Base-by-base conservation (phyloP, 75 land plant genomes). In the Larix kaempferi region DNA sequence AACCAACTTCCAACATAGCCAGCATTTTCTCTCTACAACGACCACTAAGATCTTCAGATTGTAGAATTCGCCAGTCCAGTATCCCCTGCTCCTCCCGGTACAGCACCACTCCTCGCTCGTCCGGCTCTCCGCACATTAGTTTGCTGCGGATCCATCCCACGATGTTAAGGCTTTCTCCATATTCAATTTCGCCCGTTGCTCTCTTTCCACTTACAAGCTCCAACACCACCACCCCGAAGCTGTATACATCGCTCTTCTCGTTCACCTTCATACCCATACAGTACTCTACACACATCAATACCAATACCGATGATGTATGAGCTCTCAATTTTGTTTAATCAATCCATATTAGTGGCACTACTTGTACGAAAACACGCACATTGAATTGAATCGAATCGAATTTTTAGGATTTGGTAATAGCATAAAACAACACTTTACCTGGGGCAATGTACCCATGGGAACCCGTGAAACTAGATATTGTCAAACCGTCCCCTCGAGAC, bases 221-320 rank as follows among this genome's bases (percentile, higher is more conserved):
- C 64, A 85, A 73, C 74, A 85, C 4, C 21, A 85, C 85, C 17
- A 85, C 87, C 2, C 87, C 87, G 60, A 85, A 85, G 78, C 87
- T 85, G 69, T 85, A 85, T 16, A 85, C 87, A 29, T 85, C 87
- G 33, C 87, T 85, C 56, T 80, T 82, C 56, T 56, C 8, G 77
- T 78, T 14, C 81, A 80, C 75, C 65, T 76, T 77, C 76, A 82
- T 4, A n/a, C n/a, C n/a, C n/a, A n/a, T n/a, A n/a, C n/a, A n/a
- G n/a, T n/a, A n/a, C n/a, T n/a, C n/a, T n/a, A n/a, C n/a, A n/a
- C n/a, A n/a, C n/a, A n/a, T n/a, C n/a, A n/a, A n/a, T n/a, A n/a
- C n/a, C n/a, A n/a, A n/a, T n/a, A n/a, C n/a, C n/a, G n/a, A n/a
- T n/a, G n/a, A n/a, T n/a, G n/a, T n/a, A n/a, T n/a, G n/a, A n/a